Conservation (phyloP, 192 early-diverging fungal genomes). For the Gigaspora rosea region DNA sequence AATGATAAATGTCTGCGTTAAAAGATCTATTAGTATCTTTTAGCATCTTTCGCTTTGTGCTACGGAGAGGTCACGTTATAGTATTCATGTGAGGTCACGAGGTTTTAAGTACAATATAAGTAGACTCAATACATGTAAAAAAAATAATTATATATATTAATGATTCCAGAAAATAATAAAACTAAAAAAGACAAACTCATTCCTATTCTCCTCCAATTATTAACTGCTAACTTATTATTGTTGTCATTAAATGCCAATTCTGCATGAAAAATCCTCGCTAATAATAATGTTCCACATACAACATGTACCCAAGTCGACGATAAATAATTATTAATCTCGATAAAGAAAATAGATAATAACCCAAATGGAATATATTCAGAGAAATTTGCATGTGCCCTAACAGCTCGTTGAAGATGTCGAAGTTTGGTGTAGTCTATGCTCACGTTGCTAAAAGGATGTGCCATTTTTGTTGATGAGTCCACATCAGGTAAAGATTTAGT, state of each 20-base stretch:
- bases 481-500: not conserved
- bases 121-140: not conserved
- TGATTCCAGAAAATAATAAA: not conserved
- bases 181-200: not conserved
- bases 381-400: constrained; percentile 7
- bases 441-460: not conserved
- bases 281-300: not conserved
- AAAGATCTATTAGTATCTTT: too few species aligned
- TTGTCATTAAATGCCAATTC: not conserved
- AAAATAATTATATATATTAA: not conserved
- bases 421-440: not conserved
- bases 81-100: too few species aligned
- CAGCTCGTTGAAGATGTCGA: not conserved
- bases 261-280: not conserved
- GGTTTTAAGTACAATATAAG: too few species aligned
- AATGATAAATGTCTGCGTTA: too few species aligned
- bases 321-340: constrained; percentile 1
- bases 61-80: too few species aligned
- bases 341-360: constrained; percentile 9
- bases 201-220: not conserved
- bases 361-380: not conserved
- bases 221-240: not conserved
- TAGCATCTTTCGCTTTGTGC: too few species aligned
- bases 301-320: not conserved
- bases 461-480: not conserved